These are phyloP conservation scores for Verticillium zaregamsianum DNA, from an alignment of 2,329 filamentous ascomycete genomes.

Conservation along the genomic window DNA sequence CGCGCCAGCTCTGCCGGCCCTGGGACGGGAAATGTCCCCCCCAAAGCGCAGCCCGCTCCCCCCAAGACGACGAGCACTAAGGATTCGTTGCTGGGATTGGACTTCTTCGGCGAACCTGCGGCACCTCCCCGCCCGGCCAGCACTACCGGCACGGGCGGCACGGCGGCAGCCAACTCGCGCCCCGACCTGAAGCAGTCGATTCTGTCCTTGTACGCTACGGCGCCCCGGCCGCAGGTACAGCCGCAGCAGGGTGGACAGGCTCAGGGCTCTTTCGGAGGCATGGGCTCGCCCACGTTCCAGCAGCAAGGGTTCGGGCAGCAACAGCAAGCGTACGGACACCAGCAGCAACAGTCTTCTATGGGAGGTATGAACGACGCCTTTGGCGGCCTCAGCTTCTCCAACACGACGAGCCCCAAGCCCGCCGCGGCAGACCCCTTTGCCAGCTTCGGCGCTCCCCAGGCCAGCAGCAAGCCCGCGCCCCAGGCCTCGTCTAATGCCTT, in stretches of 20 bases:
- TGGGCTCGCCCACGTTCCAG: constrained; percentile 48
- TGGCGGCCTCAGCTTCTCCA: constrained; percentile 40
- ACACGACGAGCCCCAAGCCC: constrained; percentile 40
- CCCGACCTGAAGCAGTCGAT: constrained; percentile 98
- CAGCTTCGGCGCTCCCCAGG: constrained; percentile 40
- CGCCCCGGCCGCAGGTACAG: constrained; percentile 68
- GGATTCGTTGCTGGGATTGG: constrained; percentile 86
- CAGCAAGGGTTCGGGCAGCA: not conserved
- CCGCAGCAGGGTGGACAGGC: constrained; percentile 40
- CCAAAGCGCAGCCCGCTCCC: constrained; percentile 61
- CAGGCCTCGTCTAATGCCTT: constrained; percentile 38
- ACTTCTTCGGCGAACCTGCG: constrained; percentile 78
- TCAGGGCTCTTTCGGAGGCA: constrained; percentile 62
- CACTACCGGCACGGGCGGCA: constrained; percentile 61
- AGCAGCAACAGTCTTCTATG: constrained; percentile 39
- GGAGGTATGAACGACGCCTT: constrained; percentile 77
- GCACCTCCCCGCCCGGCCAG: constrained; percentile 79
- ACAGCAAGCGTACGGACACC: constrained; percentile 24
- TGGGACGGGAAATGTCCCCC: constrained; percentile 49
- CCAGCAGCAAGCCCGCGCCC: constrained; percentile 27
- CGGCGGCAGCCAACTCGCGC: constrained; percentile 61
- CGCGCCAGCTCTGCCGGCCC: constrained; percentile 74
- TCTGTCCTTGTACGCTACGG: constrained; percentile 85
- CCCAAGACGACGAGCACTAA: constrained; percentile 69
- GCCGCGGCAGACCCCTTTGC: constrained; percentile 54